phyloP scores from a whole-genome alignment of 495 filamentous ascomycete genomes.

The Staphylotrichum longicolle region DNA sequence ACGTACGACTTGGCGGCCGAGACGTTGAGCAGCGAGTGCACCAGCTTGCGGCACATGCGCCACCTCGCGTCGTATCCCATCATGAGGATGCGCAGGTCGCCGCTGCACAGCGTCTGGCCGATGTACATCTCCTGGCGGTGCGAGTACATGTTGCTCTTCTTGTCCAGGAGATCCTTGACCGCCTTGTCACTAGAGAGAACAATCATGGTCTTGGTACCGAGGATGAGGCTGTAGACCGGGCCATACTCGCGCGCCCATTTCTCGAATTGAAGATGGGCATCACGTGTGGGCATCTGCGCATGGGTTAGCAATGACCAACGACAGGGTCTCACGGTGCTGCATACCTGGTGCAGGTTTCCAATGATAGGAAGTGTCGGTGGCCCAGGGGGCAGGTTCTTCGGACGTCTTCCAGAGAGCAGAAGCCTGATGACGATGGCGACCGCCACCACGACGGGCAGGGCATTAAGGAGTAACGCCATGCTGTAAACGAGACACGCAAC shows the following conservation, averaged over 20 bases:
- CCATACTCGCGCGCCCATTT: conserved; percentile 43
- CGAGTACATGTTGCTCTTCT: conserved; percentile 41
- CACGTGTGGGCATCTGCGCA: conserved; percentile 29
- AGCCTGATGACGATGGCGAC: conserved; percentile 31
- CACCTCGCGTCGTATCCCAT: conserved; percentile 43
- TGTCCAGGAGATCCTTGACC: conserved; percentile 42
- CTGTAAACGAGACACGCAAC: background rate
- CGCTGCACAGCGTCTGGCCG: conserved; percentile 35
- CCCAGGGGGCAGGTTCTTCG: conserved; percentile 36
- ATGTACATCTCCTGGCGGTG: conserved; percentile 39
- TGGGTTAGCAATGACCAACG: background rate
- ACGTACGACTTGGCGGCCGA: conserved; percentile 43
- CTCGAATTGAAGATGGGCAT: conserved; percentile 39
- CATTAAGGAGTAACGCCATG: conserved; percentile 26
- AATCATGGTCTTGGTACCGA: conserved; percentile 39
- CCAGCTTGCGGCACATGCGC: conserved; percentile 44
- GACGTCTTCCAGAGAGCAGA: conserved; percentile 30
- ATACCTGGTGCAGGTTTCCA: conserved; percentile 37
- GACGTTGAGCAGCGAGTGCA: conserved; percentile 48
- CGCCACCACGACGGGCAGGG: conserved; percentile 29
- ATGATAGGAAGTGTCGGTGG: conserved; percentile 38
- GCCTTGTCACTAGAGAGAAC: conserved; percentile 38
- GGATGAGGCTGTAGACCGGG: conserved; percentile 41
- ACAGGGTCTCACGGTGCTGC: background rate
- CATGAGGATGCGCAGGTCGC: conserved; percentile 35